Evolutionary conservation across 139 green algal species (phyloP), one percentile per base, ranked within the genome.

Genomic region (Haematococcus sp.): DNA sequence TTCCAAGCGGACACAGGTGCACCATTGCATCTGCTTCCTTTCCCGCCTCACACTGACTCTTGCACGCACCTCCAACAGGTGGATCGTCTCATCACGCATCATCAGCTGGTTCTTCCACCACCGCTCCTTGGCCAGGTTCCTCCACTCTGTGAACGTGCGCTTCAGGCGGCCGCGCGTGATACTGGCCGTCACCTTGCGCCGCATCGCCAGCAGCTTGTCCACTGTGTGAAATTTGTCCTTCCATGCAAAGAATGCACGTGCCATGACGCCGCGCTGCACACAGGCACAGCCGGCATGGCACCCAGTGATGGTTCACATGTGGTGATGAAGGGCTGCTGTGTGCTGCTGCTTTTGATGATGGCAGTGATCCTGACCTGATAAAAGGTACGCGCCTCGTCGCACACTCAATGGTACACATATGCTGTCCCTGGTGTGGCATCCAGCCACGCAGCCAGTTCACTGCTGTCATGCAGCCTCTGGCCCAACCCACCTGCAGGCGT

Each of bases 51-150:
- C n/a, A n/a, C n/a, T n/a, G n/a, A n/a, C n/a, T n/a, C n/a, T n/a
- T n/a, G n/a, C n/a, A n/a, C n/a, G 16, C 40, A 72, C 66, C 74
- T 80, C 74, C 54, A 80, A 27, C 35, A 40, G 28, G 25, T 71
- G 74, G 30, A 80, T 80, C 63, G 67, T 82, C 56, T 51, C 64
- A 32, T 92, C 90, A 4, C 88, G 59, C 32, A 85, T 81, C 23
- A 54, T 60, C 46, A 90, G 54, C 80, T 94, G 85, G 55, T 84
- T 86, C 80, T 94, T 95, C 87, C 87, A 93, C 76, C 81, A 87
- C 15, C 84, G 83, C 65, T 90, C 86, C 22, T 80, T 17, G 19
- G 63, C 78, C 17, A 92, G 66, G 5, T 67, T 64, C 17, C 60
- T 71, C 90, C 90, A 94, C 65, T 77, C 83, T 17, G 67, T 43